A percentile compares a stretch with the other conserved stretches of the same genome.
Conservation (phyloP, 441 rosid genomes). For the Gossypium trilobum region DNA sequence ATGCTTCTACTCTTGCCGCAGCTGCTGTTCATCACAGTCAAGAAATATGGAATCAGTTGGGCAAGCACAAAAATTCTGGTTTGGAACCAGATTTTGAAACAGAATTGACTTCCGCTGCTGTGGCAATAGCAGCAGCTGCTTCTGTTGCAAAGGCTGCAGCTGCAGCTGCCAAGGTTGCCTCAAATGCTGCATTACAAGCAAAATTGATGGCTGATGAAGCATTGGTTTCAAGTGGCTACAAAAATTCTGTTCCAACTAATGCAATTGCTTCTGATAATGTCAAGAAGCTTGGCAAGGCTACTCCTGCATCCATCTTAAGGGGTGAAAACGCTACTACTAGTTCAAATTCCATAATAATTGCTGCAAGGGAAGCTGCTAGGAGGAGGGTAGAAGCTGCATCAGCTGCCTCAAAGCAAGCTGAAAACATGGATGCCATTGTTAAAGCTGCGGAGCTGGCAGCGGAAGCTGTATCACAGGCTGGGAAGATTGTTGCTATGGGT, state of each 20-base stretch:
- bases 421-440: slow-evolving; percentile 84
- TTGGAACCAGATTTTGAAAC: slow-evolving; percentile 51
- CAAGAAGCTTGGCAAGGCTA: slow-evolving; percentile 35
- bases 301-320: slow-evolving; percentile 53
- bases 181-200: slow-evolving; percentile 90
- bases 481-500: slow-evolving; percentile 83
- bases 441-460: slow-evolving; percentile 96
- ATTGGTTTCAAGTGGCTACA: slow-evolving; percentile 26
- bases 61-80: slow-evolving; percentile 47
- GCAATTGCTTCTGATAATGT: slow-evolving; percentile 26
- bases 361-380: slow-evolving; percentile 87
- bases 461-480: slow-evolving; percentile 91
- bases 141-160: slow-evolving; percentile 98
- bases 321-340: slow-evolving; percentile 42
- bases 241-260: slow-evolving; percentile 25
- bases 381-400: slow-evolving; percentile 87
- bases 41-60: slow-evolving; percentile 68
- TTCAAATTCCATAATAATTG: slow-evolving; percentile 60
- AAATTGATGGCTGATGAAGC: slow-evolving; percentile 93
- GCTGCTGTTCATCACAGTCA: slow-evolving; percentile 64
- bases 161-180: slow-evolving; percentile 87
- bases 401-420: slow-evolving; percentile 86
- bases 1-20: slow-evolving; percentile 71
- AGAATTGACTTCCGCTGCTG: slow-evolving; percentile 67
- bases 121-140: slow-evolving; percentile 76